phyloP scores from a whole-genome alignment of 345 rosid genomes.

The Linum lewisii region DNA sequence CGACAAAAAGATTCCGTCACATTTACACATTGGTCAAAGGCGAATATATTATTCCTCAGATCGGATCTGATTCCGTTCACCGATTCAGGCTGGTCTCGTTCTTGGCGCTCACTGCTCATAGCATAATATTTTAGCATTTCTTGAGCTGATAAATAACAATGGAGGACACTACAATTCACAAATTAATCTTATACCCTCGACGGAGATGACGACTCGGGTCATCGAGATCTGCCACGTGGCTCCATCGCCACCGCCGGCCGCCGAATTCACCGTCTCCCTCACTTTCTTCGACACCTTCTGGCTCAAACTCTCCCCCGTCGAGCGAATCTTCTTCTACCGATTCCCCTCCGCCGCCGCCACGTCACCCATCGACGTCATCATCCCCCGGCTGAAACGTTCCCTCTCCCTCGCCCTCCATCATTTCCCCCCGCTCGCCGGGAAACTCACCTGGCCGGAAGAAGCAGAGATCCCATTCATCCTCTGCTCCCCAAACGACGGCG shows the following conservation, averaged over 20 bases:
- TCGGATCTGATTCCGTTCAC: too few relatives aligned
- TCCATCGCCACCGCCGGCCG: background rate
- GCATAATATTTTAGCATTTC: too few relatives aligned
- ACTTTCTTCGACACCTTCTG: conserved; percentile 12
- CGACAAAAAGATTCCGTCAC: too few relatives aligned
- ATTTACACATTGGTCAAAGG: too few relatives aligned
- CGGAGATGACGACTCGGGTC: too few relatives aligned
- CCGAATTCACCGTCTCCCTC: conserved; percentile 12
- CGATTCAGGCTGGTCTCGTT: too few relatives aligned
- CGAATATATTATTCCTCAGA: too few relatives aligned
- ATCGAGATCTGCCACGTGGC: background rate
- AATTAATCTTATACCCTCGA: too few relatives aligned
- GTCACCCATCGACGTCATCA: background rate
- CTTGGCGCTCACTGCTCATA: too few relatives aligned
- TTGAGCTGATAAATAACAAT: too few relatives aligned
- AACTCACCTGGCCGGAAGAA: conserved; percentile 8
- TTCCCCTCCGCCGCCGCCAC: background rate
- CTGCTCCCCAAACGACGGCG: conserved; percentile 9
- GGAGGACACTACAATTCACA: too few relatives aligned
- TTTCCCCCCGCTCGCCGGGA: conserved; percentile 14
- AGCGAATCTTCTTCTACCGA: conserved; percentile 11
- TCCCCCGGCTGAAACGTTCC: conserved; percentile 10
- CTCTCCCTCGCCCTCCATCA: conserved; percentile 10
- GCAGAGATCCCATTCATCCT: conserved; percentile 1
- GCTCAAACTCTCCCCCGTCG: conserved; percentile 9